Evolutionary conservation across 148 eudicot genomes (phyloP), one percentile per base, ranked within the genome.

Genomic region (Cornus suecica): DNA sequence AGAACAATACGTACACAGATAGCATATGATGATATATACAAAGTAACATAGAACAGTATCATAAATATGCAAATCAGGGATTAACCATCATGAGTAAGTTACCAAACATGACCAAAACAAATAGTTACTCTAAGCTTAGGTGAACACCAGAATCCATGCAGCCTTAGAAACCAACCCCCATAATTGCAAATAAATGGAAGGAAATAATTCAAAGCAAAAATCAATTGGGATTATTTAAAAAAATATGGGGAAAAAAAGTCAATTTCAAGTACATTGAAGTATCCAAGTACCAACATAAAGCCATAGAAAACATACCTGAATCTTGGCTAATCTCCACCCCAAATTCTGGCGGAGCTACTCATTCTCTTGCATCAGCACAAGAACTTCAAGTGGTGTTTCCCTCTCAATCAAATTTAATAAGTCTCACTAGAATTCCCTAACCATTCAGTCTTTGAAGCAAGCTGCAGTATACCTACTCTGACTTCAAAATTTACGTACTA

Each of bases 261-360:
- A 66, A 10, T 30, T 65, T 15, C 30, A 48, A 42, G 52, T 30
- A 41, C 65, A 60, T 20, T 58, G 72, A 16, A 42, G 69, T 26
- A 26, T 10, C 27, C 8, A 32, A 27, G 48, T 22, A 37, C 41
- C 25, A 9, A 34, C 8, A 73, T 26, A 26, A 70, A 62, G 32
- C 15, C 31, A 22, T 1, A 41, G 31, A 65, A 52, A 77, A 34
- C 62, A 1, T 65, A 77, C 80, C 80, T 77, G 80, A 72, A 48
- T 51, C 30, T 65, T 71, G 52, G 68, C 54, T 3, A 18, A 30
- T 64, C 65, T 48, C 52, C 29, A 63, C 70, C 63, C 10, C 70
- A 70, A 77, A 60, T 77, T 52, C 60, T 65, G 42, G 29, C 3
- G 34, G 67, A 24, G 29, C 25, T 23, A 34, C 56, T 58, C 28